These are phyloP conservation scores for Anisodus tanguticus DNA, from an alignment of 257 asterid species.

Conservation along the genomic window DNA sequence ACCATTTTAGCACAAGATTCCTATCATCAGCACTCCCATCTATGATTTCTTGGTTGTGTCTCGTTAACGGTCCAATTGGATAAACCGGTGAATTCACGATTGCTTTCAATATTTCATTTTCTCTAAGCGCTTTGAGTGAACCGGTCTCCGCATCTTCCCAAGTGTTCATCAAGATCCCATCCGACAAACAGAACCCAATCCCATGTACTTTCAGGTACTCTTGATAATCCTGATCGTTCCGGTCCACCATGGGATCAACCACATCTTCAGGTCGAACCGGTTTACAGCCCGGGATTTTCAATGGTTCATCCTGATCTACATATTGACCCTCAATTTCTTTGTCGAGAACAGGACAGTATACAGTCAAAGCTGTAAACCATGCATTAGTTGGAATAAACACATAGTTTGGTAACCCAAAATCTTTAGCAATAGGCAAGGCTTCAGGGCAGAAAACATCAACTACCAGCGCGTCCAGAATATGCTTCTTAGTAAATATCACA, in stretches of 20 bases:
- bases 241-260: conserved; percentile 67
- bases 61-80: conserved; percentile 62
- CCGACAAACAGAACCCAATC: conserved; percentile 32
- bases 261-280: conserved; percentile 73
- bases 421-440: conserved; percentile 51
- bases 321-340: conserved; percentile 51
- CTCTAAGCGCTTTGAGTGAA: conserved; percentile 52
- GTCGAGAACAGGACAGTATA: conserved; percentile 60
- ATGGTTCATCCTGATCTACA: conserved; percentile 43
- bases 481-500: conserved; percentile 45
- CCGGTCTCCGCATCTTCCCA: conserved; percentile 64
- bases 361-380: conserved; percentile 55
- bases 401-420: conserved; percentile 55
- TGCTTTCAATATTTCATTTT: conserved; percentile 38
- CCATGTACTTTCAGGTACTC: conserved; percentile 45
- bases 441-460: conserved; percentile 61
- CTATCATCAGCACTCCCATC: conserved; percentile 6
- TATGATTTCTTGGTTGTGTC: conserved; percentile 39
- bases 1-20: conserved; percentile 26
- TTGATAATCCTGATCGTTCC: conserved; percentile 48
- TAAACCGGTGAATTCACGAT: conserved; percentile 50
- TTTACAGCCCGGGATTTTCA: conserved; percentile 68
- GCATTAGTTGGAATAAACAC: conserved; percentile 52
- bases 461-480: conserved; percentile 56
- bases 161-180: conserved; percentile 70